These are phyloP conservation scores for Lasiodiplodia gonubiensis DNA, from an alignment of 2,329 filamentous ascomycete species.

Conservation along the genomic window DNA sequence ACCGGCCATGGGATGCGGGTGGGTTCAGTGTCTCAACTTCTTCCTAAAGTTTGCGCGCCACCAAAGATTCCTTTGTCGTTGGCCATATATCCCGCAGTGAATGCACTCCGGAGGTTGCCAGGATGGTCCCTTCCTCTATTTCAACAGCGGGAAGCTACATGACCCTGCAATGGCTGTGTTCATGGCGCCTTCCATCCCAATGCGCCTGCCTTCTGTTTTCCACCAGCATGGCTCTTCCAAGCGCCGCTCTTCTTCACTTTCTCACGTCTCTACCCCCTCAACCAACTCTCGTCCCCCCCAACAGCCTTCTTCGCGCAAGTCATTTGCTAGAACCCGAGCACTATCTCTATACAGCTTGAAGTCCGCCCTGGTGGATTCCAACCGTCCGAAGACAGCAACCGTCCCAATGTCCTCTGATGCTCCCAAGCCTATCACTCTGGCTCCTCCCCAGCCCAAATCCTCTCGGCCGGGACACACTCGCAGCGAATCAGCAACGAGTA, in stretches of 20 bases:
- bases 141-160: background rate
- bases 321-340: conserved; percentile 3
- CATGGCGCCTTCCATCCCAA: conserved; percentile 5
- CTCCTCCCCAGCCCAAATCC: conserved; percentile 7
- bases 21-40: background rate
- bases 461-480: background rate
- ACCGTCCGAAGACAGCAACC: background rate
- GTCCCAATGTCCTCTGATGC: conserved; percentile 3
- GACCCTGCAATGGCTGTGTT: background rate
- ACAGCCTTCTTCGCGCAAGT: conserved; percentile 9
- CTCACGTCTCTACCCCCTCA: background rate
- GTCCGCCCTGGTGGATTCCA: conserved; percentile 20
- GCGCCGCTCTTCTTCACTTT: background rate
- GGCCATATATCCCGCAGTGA: background rate
- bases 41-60: background rate
- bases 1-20: background rate
- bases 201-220: conserved; percentile 10
- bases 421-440: conserved; percentile 3
- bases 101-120: background rate
- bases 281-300: background rate
- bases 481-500: conserved; percentile 12
- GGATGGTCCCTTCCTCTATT: background rate
- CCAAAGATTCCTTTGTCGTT: conserved; percentile 5
- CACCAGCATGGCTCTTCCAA: background rate
- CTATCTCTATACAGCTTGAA: conserved; percentile 21